Percentiles rank a stretch among this genome's conserved stretches.
Conservation (phyloP, 1,284 basidiomycete species). For the Trametes pubescens region DNA sequence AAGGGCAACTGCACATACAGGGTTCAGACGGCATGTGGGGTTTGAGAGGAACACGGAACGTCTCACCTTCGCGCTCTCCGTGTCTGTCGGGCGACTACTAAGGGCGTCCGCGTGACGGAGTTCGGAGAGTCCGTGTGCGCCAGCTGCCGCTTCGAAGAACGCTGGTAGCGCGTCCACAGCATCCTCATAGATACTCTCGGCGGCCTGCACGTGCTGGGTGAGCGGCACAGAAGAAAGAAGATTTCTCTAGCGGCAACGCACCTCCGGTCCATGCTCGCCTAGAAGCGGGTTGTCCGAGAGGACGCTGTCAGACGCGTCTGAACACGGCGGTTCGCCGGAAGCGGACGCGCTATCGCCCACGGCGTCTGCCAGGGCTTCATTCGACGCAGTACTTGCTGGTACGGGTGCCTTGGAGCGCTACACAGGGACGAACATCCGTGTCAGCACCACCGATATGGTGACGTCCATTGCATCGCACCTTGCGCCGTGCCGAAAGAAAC, state of each 20-base stretch:
- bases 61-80: too few relatives aligned
- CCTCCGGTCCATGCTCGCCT: not conserved
- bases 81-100: too few relatives aligned
- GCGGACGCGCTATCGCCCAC: not conserved
- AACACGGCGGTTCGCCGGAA: not conserved
- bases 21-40: not conserved
- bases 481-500: not conserved
- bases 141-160: not conserved
- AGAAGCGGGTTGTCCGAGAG: not conserved
- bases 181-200: constrained; percentile 11
- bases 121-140: not conserved
- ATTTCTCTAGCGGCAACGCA: not conserved
- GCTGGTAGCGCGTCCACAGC: not conserved
- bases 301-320: not conserved
- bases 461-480: not conserved
- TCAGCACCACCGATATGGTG: not conserved
- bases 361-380: not conserved
- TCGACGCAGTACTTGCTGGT: not conserved
- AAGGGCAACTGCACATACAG: too few relatives aligned
- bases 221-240: not conserved
- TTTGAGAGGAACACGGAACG: not conserved
- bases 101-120: too few relatives aligned
- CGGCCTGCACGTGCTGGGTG: not conserved
- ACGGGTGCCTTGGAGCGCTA: not conserved
- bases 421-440: not conserved